phyloP scores from a whole-genome alignment of 805 yeast genomes.

The Starmerella asiatica region DNA sequence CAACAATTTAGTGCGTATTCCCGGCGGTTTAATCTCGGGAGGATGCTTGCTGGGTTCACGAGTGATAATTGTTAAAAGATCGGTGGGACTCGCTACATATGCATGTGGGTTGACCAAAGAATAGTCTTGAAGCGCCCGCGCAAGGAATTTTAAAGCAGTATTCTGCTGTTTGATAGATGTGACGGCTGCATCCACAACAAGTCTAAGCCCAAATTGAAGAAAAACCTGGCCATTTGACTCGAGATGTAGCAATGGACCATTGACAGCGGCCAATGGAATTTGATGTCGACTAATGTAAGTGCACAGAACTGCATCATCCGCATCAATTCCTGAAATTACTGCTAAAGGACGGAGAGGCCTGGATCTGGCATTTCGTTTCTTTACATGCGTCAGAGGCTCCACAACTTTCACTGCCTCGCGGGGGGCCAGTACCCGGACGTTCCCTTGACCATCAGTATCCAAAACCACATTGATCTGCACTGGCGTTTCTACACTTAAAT shows the following conservation, averaged over 20 bases:
- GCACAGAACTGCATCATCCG: background rate
- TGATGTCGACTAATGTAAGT: background rate
- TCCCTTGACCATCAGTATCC: background rate
- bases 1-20: conserved; percentile 17
- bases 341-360: background rate
- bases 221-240: background rate
- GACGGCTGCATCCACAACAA: background rate
- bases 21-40: conserved; percentile 12
- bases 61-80: conserved; percentile 13
- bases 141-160: conserved; percentile 9
- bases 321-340: background rate
- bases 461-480: too few species aligned
- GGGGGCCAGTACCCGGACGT: background rate
- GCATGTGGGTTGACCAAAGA: conserved; percentile 10
- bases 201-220: background rate
- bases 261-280: background rate
- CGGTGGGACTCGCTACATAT: conserved; percentile 9
- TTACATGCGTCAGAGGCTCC: background rate
- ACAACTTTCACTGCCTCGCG: background rate
- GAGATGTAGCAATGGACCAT: background rate
- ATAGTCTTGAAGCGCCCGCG: conserved; percentile 10
- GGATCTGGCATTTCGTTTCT: background rate
- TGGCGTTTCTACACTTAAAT: too few species aligned
- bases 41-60: background rate
- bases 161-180: background rate